Conservation (phyloP, 2,329 filamentous ascomycete species). For the Colletotrichum tropicale region DNA sequence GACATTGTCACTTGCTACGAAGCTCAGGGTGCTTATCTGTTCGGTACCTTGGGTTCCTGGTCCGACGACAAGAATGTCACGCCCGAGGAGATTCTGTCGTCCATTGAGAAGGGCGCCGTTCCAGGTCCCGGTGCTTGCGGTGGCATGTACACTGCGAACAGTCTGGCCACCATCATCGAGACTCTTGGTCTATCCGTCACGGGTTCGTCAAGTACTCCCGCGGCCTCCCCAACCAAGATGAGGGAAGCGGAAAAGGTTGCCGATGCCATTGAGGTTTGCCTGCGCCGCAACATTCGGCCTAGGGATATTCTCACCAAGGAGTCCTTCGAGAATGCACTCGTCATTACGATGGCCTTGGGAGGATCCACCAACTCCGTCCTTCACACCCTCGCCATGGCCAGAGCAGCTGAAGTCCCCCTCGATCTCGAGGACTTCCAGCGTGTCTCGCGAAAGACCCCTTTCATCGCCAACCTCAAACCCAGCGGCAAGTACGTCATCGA, state of each 20-base stretch:
- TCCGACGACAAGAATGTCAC: slow-evolving; percentile 75
- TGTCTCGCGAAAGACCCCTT: slow-evolving; percentile 82
- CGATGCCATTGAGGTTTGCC: slow-evolving; percentile 76
- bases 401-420: slow-evolving; percentile 78
- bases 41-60: slow-evolving; percentile 67
- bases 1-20: slow-evolving; percentile 92
- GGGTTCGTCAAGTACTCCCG: slow-evolving; percentile 83
- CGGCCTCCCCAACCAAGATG: slow-evolving; percentile 80
- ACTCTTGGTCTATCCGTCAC: slow-evolving; percentile 85
- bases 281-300: slow-evolving; percentile 83
- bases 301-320: slow-evolving; percentile 79
- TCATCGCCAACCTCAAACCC: slow-evolving; percentile 84
- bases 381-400: slow-evolving; percentile 89
- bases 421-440: slow-evolving; percentile 84
- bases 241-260: slow-evolving; percentile 85
- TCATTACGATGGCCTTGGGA: slow-evolving; percentile 88
- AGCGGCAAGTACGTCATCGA: slow-evolving; percentile 86
- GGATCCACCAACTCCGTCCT: slow-evolving; percentile 89
- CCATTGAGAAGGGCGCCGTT: slow-evolving; percentile 77
- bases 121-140: slow-evolving; percentile 70
- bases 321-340: slow-evolving; percentile 86
- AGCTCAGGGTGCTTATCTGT: slow-evolving; percentile 81
- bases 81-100: slow-evolving; percentile 63
- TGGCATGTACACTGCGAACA: slow-evolving; percentile 94
- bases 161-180: slow-evolving; percentile 90